Evolutionary conservation across 345 rosid species (phyloP).

Genomic region (Geranium brycei): DNA sequence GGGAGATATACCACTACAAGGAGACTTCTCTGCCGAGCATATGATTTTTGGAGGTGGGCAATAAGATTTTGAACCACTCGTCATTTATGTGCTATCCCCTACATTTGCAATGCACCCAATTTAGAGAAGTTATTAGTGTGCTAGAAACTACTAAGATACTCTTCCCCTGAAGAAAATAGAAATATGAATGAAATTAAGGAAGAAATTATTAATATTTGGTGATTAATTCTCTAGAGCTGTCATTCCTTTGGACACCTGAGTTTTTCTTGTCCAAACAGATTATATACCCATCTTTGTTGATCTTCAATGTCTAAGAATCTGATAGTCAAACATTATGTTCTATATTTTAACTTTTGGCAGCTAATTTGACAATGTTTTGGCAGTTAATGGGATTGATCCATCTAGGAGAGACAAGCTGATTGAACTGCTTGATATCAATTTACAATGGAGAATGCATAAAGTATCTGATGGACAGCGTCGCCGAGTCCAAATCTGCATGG

Average conservation of each 20-base stretch:
- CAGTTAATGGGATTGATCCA: slow-evolving; percentile 92
- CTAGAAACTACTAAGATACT: neutral
- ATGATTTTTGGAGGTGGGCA: slow-evolving; percentile 87
- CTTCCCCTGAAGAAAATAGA: neutral
- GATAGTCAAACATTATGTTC: neutral
- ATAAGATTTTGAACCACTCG: neutral
- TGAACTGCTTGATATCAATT: slow-evolving; percentile 86
- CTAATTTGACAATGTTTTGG: neutral
- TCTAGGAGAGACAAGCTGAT: slow-evolving; percentile 71
- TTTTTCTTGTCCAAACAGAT: neutral
- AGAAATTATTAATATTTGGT: too few species aligned
- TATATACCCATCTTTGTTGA: neutral
- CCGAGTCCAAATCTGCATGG: slow-evolving; percentile 96
- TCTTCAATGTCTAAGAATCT: neutral
- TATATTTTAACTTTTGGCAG: neutral
- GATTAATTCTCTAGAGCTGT: too few species aligned
- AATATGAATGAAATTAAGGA: neutral
- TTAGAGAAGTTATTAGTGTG: neutral
- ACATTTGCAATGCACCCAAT: neutral
- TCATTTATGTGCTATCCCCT: neutral
- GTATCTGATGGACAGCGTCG: slow-evolving; percentile 98
- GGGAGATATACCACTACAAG: slow-evolving; percentile 94
- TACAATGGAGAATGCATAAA: slow-evolving; percentile 97
- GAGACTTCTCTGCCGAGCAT: slow-evolving; percentile 90
- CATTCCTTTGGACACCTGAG: neutral